A percentile compares a stretch with the other conserved stretches of the same genome.
Evolutionary conservation across 2,329 filamentous ascomycete genomes (phyloP).

Genomic region (Exutisphaerella laricina): DNA sequence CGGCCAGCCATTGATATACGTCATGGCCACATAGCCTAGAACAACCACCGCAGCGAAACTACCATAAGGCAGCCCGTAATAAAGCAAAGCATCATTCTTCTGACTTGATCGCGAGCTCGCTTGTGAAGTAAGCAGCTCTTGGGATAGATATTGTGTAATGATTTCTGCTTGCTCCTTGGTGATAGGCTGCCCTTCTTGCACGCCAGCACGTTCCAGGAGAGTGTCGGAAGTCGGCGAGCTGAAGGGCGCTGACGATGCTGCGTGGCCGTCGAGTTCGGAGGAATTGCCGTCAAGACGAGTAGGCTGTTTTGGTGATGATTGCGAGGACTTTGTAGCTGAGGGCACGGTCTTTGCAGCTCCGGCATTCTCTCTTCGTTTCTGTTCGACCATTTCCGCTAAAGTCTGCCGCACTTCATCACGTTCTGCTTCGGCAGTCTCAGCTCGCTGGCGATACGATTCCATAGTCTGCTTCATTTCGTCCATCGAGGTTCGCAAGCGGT

Average conservation of each 20-base stretch:
- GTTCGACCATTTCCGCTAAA: conserved; percentile 80
- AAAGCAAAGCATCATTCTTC: conserved; percentile 19
- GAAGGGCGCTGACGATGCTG: conserved; percentile 14
- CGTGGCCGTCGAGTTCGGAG: conserved; percentile 24
- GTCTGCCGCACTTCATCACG: conserved; percentile 65
- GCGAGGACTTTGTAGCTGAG: conserved; percentile 13
- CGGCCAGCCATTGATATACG: conserved; percentile 37
- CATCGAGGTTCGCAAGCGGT: conserved; percentile 73
- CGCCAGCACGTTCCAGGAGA: conserved; percentile 28
- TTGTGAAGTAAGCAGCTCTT: conserved; percentile 25
- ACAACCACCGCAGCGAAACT: conserved; percentile 29
- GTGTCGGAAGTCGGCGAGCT: conserved; percentile 24
- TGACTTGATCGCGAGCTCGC: conserved; percentile 8
- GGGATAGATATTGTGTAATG: conserved; percentile 27
- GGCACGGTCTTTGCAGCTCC: conserved; percentile 7
- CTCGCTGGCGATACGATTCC: conserved; percentile 68
- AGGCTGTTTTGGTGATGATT: conserved; percentile 12
- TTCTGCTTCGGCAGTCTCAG: conserved; percentile 73
- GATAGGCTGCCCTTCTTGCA: conserved; percentile 31
- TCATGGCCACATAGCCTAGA: conserved; percentile 30
- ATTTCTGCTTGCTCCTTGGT: conserved; percentile 31
- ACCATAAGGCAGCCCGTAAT: conserved; percentile 28
- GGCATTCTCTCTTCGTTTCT: conserved; percentile 66
- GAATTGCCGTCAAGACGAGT: conserved; percentile 17
- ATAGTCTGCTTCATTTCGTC: conserved; percentile 73